Evolutionary conservation across 2,329 filamentous ascomycete genomes (phyloP).

Genomic region (Cytospora piceicola): DNA sequence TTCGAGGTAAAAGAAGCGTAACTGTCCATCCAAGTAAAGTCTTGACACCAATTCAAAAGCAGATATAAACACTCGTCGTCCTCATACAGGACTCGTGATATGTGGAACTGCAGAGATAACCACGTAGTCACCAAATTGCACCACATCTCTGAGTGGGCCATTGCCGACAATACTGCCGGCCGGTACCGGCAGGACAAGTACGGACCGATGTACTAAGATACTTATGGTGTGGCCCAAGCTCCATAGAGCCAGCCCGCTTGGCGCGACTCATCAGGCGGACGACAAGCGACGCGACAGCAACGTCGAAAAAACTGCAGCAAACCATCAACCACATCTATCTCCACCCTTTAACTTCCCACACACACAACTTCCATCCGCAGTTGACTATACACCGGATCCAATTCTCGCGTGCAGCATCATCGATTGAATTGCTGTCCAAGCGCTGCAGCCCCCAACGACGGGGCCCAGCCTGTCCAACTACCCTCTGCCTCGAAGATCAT

Average conservation of each 20-base stretch:
- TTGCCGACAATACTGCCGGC: not conserved
- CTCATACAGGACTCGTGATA: too few relatives aligned
- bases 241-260: slow-evolving; percentile 1
- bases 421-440: slow-evolving; percentile 8
- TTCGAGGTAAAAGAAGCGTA: too few relatives aligned
- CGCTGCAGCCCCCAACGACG: slow-evolving; percentile 21
- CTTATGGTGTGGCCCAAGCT: slow-evolving; percentile 24
- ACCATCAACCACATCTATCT: slow-evolving; percentile 10
- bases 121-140: not conserved
- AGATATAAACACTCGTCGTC: too few relatives aligned
- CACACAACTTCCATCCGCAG: not conserved
- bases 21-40: too few relatives aligned
- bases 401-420: not conserved
- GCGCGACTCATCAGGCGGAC: slow-evolving; percentile 10
- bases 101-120: not conserved
- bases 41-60: too few relatives aligned
- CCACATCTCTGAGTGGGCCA: not conserved
- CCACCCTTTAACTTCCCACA: slow-evolving; percentile 6
- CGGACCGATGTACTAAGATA: not conserved
- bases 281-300: slow-evolving; percentile 22
- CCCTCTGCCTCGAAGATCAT: slow-evolving; percentile 15
- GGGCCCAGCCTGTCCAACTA: slow-evolving; percentile 17
- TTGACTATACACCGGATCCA: not conserved
- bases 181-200: not conserved
- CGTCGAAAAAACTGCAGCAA: slow-evolving; percentile 24